Evolutionary conservation across 768 basidiomycete species (phyloP).

Genomic region (Boletus vermiculosoides): DNA sequence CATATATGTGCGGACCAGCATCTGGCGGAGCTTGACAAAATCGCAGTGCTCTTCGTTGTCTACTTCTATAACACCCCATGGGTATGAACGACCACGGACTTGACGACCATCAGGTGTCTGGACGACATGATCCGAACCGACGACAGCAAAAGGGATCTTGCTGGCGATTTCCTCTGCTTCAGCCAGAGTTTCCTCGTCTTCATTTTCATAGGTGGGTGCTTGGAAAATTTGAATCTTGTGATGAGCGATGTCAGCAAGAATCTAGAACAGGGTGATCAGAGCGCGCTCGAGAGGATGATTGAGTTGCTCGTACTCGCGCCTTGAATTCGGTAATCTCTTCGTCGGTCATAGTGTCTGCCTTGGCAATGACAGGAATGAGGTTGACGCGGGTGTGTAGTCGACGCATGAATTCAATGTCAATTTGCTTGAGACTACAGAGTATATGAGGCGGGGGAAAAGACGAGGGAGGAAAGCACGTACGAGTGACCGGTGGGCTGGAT

Average conservation of each 20-base stretch:
- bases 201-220: slow-evolving; percentile 95
- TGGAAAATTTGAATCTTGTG: slow-evolving; percentile 99
- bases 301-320: slow-evolving; percentile 60
- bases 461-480: slow-evolving; percentile 45
- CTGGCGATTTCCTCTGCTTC: slow-evolving; percentile 97
- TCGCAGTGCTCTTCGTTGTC: slow-evolving; percentile 99
- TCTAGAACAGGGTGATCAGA: slow-evolving; percentile 43
- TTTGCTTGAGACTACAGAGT: slow-evolving; percentile 80
- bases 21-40: slow-evolving; percentile 98
- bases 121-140: slow-evolving; percentile 87
- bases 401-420: slow-evolving; percentile 99
- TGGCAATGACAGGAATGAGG: slow-evolving; percentile 97
- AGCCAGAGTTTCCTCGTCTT: slow-evolving; percentile 96
- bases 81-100: slow-evolving; percentile 94
- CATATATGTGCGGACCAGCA: slow-evolving; percentile 99
- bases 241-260: slow-evolving; percentile 88
- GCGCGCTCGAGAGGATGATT: neutral
- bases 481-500: slow-evolving; percentile 98
- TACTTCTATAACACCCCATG: slow-evolving; percentile 99
- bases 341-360: slow-evolving; percentile 96
- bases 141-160: slow-evolving; percentile 98
- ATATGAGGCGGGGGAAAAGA: neutral
- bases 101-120: slow-evolving; percentile 82
- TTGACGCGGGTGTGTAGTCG: slow-evolving; percentile 97
- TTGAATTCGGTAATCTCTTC: slow-evolving; percentile 95